Evolutionary conservation across 1,284 basidiomycete species (phyloP), one percentile per base, ranked within the genome.

Genomic region (Boletus mariae): DNA sequence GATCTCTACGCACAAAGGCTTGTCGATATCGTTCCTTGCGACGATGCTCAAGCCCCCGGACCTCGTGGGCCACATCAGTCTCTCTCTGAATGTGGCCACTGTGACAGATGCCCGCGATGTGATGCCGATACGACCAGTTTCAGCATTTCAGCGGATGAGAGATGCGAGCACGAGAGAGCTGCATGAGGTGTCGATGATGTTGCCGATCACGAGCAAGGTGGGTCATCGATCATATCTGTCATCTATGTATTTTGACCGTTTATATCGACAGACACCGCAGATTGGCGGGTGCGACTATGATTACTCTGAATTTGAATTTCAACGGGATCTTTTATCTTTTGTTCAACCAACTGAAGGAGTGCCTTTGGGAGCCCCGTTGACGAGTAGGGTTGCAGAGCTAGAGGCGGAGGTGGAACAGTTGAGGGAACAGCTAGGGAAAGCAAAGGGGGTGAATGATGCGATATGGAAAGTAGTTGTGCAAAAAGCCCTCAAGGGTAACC

Each of bases 391-490:
- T 9, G 66, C 77, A n/a, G 82, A 85, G 58, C 79, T 95, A 1
- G 85, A 92, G 68, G 71, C 73, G 3, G 91, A 95, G 66, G 78
- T 93, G 9, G 74, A 75, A 49, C 72, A 70, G 23, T 69, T 94
- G 53, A 79, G 77, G 32, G 79, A 81, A 45, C 85, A 92, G 58
- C 73, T 96, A 1, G 82, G 82, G 26, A 86, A 84, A 65, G 93
- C 93, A 4, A 90, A 91, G 63, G 82, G 84, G 32, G 79, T 94
- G 53, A 96, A 95, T 60, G 91, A 94, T 63, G 78, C 81, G 49
- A 94, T 95, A 87, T 95, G 93, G 93, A 87, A 89, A 59, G 82
- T 80, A 1, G 81, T 94, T 3, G 85, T 90, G 29, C 80, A 84
- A 57, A 78, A 72, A 51, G 68, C 83, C n/a, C 70, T 86, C 5